Percentiles rank a stretch among this genome's conserved stretches.
Conservation (phyloP, 768 basidiomycete species). For the Myochromella boudieri region DNA sequence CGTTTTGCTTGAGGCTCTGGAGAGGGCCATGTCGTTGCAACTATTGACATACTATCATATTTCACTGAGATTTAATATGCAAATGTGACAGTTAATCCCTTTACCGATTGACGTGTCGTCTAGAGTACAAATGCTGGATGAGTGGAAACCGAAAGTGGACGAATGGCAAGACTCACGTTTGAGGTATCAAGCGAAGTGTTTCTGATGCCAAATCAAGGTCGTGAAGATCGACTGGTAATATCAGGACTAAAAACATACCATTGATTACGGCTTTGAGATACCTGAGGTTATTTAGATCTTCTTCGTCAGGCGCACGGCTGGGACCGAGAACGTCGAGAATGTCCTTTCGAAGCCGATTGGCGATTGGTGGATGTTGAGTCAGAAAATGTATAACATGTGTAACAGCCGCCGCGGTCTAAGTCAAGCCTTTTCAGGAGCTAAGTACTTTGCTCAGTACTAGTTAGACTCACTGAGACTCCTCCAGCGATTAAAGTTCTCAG, state of each 20-base stretch:
- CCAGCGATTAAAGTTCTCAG: conserved; percentile 45
- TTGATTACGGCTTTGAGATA: conserved; percentile 44
- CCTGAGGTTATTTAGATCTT: conserved; percentile 43
- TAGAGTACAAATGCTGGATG: background rate
- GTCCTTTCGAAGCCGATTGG: conserved; percentile 40
- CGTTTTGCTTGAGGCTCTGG: conserved; percentile 6
- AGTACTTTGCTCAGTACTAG: background rate
- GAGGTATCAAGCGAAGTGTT: conserved; percentile 28
- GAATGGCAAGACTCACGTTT: conserved; percentile 5
- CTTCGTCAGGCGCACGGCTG: conserved; percentile 33
- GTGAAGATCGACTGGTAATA: too few relatives aligned
- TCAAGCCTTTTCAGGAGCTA: background rate
- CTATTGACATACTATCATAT: background rate
- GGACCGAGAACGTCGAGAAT: conserved; percentile 37
- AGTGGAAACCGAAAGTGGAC: background rate
- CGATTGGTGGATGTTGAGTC: conserved; percentile 41
- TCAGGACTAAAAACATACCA: conserved; percentile 28
- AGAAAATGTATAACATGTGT: conserved; percentile 47
- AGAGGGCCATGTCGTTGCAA: conserved; percentile 8
- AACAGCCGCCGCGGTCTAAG: conserved; percentile 42
- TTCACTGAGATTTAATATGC: background rate
- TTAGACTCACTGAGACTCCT: conserved; percentile 36
- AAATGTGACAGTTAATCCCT: background rate
- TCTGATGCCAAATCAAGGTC: conserved; percentile 24
- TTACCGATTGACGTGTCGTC: background rate